Evolutionary conservation across 176 grass and related monocot genomes (phyloP).

Genomic region (Otatea glauca): DNA sequence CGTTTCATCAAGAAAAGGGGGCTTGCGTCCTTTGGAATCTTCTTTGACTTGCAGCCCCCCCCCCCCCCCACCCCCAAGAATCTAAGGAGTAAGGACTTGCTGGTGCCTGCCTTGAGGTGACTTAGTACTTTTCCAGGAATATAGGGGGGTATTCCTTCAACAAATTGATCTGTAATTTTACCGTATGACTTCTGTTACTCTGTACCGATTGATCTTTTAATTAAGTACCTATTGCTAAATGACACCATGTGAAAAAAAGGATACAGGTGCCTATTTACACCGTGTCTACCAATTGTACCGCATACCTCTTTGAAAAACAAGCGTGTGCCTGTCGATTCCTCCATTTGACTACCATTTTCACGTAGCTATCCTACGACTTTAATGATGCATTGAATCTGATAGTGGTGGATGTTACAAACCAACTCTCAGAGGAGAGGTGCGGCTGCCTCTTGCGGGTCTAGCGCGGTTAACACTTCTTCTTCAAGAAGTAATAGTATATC

Average conservation of each 20-base stretch:
- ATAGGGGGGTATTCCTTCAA: background rate
- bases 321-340: background rate
- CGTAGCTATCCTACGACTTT: background rate
- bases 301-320: background rate
- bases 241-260: no score
- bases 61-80: background rate
- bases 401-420: no score
- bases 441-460: no score
- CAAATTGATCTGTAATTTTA: background rate
- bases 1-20: background rate
- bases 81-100: background rate
- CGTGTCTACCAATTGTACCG: background rate
- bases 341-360: background rate
- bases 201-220: background rate
- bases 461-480: no score
- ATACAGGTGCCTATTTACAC: no score
- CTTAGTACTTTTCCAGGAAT: background rate
- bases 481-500: no score
- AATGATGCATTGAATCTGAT: background rate
- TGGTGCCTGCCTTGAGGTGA: background rate
- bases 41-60: background rate
- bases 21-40: background rate
- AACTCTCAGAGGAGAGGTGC: no score
- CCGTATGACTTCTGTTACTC: background rate
- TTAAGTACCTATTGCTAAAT: background rate